A percentile compares a stretch with the other conserved stretches of the same genome.
Evolutionary conservation across 306 rosid species (phyloP).

Genomic region (Crotalaria pallida): DNA sequence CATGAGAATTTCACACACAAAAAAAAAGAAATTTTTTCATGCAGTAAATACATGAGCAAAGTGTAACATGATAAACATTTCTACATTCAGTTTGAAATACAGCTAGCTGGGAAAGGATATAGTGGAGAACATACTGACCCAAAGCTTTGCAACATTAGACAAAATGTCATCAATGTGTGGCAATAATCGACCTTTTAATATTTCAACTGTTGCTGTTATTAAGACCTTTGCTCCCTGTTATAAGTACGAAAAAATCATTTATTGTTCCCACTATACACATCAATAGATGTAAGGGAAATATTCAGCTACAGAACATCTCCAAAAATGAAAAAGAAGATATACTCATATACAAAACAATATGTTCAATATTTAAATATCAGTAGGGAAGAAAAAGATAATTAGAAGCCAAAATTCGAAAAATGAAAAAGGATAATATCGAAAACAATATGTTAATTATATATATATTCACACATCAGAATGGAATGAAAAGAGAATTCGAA

Average conservation of each 20-base stretch:
- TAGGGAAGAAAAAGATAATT: no score
- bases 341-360: background rate
- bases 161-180: background rate
- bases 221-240: background rate
- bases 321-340: no score
- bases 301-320: background rate
- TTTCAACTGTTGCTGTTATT: background rate
- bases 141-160: background rate
- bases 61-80: background rate
- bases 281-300: background rate
- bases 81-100: background rate
- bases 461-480: no score
- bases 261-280: background rate
- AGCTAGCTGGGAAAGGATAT: background rate
- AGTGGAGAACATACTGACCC: slow-evolving; percentile 12
- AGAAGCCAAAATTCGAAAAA: background rate
- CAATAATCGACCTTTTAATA: background rate
- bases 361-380: background rate
- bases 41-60: background rate
- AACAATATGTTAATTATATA: background rate
- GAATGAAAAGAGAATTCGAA: background rate
- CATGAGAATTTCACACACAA: background rate
- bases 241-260: background rate
- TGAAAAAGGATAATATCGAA: background rate
- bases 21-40: background rate